Base-by-base conservation (phyloP, 148 eudicot genomes). In the Beta vulgaris region DNA sequence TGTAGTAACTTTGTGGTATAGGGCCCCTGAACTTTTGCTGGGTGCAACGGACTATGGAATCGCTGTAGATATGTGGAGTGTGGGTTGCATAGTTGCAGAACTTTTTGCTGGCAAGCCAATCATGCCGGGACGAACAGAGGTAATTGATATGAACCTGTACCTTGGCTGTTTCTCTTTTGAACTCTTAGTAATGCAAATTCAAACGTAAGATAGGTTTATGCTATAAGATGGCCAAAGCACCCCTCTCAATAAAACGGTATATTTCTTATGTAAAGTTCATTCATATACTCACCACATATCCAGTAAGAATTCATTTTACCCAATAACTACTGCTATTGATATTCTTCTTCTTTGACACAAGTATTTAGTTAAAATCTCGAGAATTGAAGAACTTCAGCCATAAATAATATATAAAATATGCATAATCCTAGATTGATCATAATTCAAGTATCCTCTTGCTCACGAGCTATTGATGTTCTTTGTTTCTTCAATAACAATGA, bases 111-210 rank as follows among this genome's bases (percentile, higher is more conserved):
- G 97, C 40, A 92, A 89, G 84, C 95, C 95, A 53, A 90, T 92
- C 75, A 90, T 92, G 97, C 93, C 95, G 0, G 97, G 97, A 68
- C 88, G 97, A 77, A 90, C 97, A 19, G 97, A 92, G 95, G 97
- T 90, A 84, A 69, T 61, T 70, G 32, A 59, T 58, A 21, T 74
- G 36, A 26, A 46, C 54, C 28, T 4, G 6, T 11, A 31, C 36
- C 18, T 39, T 77, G 37, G 3, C 40, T 8, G 21, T 40, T 59
- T 51, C 14, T 43, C 53, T 26, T 7, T 28, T 43, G 23, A 75
- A 49, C 46, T 48, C 6, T 69, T 68, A 26, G 23, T 14, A 26
- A 25, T 42, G n/a, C 29, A 65, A 23, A 36, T 39, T n/a, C 11
- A n/a, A n/a, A n/a, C n/a, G n/a, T 65, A 29, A 48, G 39, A 36